phyloP scores from a whole-genome alignment of 1,284 basidiomycete species.

The Vanrija pseudolonga region DNA sequence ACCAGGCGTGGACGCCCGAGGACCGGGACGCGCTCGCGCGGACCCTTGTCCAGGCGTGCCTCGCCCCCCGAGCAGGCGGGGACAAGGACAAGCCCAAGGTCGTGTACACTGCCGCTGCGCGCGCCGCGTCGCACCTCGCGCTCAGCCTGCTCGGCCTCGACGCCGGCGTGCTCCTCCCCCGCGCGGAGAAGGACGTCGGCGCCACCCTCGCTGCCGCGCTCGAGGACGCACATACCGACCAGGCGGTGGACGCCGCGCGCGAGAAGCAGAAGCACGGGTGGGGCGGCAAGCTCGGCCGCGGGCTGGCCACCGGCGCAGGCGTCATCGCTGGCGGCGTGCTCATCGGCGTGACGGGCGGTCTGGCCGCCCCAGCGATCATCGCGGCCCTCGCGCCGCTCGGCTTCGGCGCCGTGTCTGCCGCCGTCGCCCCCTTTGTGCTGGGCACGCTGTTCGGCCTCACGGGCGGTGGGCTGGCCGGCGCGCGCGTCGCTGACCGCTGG shows the following conservation, averaged over 20 bases:
- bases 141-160: constrained; percentile 43
- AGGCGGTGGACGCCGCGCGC: constrained; percentile 43
- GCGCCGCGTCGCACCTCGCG: constrained; percentile 42
- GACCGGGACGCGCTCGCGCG: constrained; percentile 29
- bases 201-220: constrained; percentile 49
- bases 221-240: constrained; percentile 20
- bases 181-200: constrained; percentile 46
- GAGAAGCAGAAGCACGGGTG: constrained; percentile 49
- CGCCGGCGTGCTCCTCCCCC: constrained; percentile 28
- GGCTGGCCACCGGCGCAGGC: constrained; percentile 52
- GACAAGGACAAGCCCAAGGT: constrained; percentile 15
- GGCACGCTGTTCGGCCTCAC: constrained; percentile 55
- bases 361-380: constrained; percentile 54
- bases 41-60: constrained; percentile 35
- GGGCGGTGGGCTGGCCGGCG: constrained; percentile 53
- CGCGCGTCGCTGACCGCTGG: constrained; percentile 53
- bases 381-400: constrained; percentile 52
- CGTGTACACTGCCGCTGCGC: constrained; percentile 46
- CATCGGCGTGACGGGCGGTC: constrained; percentile 55
- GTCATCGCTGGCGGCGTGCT: constrained; percentile 51
- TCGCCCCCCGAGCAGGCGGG: constrained; percentile 21
- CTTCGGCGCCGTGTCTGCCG: constrained; percentile 48
- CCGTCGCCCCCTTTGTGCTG: constrained; percentile 52
- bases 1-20: constrained; percentile 25
- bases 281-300: constrained; percentile 50